Percentiles rank a stretch among this genome's conserved stretches.
These are phyloP conservation scores for Septoria linicola DNA, from an alignment of 2,329 filamentous ascomycete species.

Conservation along the genomic window DNA sequence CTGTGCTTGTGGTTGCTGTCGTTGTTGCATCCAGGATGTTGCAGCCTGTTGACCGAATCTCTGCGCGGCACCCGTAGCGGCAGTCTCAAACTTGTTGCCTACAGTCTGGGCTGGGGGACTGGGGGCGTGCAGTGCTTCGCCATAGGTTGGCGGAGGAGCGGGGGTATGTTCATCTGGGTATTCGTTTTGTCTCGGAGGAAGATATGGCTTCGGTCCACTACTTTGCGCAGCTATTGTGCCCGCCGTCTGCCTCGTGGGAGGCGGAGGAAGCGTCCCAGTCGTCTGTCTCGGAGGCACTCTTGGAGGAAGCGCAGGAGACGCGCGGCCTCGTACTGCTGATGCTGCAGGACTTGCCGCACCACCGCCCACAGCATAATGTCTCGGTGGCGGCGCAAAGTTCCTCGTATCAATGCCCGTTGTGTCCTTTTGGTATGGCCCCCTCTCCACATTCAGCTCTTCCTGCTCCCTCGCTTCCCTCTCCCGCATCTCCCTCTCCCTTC, in stretches of 20 bases:
- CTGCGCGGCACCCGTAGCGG: constrained; percentile 12
- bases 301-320: constrained; percentile 28
- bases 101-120: constrained; percentile 10
- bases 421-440: constrained; percentile 65
- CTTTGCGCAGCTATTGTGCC: constrained; percentile 5
- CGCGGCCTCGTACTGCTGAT: constrained; percentile 20
- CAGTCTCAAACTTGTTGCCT: constrained; percentile 9
- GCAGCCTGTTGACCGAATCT: constrained; percentile 9
- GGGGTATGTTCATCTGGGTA: constrained; percentile 48
- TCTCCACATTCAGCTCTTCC: constrained; percentile 42
- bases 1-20: constrained; percentile 30
- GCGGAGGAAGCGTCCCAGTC: constrained; percentile 19
- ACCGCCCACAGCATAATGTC: constrained; percentile 29
- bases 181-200: constrained; percentile 67
- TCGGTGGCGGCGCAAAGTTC: constrained; percentile 69
- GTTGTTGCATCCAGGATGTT: constrained; percentile 6
- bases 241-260: constrained; percentile 7
- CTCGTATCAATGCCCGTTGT: constrained; percentile 69
- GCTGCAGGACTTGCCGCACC: constrained; percentile 12
- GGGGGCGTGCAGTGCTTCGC: constrained; percentile 38
- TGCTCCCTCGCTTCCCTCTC: constrained; percentile 36
- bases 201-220: constrained; percentile 56
- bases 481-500: constrained; percentile 31
- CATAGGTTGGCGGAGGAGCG: constrained; percentile 50
- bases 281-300: constrained; percentile 31